Conservation (phyloP, 225 moss, liverwort and hornwort genomes). For the Antitrichia curtipendula region DNA sequence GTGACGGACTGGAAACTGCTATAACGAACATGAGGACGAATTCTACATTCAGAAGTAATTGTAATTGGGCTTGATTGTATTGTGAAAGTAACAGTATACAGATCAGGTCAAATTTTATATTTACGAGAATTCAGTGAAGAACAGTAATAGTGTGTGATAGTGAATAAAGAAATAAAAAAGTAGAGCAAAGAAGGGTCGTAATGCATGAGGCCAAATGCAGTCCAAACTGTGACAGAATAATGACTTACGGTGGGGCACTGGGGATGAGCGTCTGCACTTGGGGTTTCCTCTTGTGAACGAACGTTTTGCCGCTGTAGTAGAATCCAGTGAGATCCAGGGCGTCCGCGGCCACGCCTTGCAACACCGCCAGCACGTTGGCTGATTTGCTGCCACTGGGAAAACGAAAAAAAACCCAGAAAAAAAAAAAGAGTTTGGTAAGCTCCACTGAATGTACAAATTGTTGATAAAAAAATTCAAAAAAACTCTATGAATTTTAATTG, state of each 20-base stretch:
- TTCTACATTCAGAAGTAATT: background rate
- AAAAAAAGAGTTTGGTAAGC: background rate
- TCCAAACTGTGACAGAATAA: background rate
- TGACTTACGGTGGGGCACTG: conserved; percentile 35
- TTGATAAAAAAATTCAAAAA: background rate
- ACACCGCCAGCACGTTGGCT: conserved; percentile 81
- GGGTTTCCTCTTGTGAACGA: conserved; percentile 41
- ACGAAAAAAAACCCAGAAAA: too few relatives aligned
- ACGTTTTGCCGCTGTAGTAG: conserved; percentile 83
- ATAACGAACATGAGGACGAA: background rate
- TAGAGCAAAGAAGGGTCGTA: background rate
- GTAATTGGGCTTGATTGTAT: background rate
- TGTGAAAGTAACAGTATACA: background rate
- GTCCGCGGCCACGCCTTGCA: conserved; percentile 76
- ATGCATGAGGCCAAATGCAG: background rate
- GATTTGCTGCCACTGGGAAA: conserved; percentile 61
- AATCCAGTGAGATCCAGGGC: conserved; percentile 90
- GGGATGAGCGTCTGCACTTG: conserved; percentile 42
- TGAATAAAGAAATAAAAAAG: too few relatives aligned
- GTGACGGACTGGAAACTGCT: background rate
- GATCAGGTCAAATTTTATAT: background rate
- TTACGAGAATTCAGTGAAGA: background rate
- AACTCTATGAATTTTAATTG: background rate
- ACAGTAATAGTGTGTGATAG: background rate
- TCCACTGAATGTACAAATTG: background rate